Evolutionary conservation across 2,329 filamentous ascomycete genomes (phyloP).

Genomic region (Fusarium denticulatum): DNA sequence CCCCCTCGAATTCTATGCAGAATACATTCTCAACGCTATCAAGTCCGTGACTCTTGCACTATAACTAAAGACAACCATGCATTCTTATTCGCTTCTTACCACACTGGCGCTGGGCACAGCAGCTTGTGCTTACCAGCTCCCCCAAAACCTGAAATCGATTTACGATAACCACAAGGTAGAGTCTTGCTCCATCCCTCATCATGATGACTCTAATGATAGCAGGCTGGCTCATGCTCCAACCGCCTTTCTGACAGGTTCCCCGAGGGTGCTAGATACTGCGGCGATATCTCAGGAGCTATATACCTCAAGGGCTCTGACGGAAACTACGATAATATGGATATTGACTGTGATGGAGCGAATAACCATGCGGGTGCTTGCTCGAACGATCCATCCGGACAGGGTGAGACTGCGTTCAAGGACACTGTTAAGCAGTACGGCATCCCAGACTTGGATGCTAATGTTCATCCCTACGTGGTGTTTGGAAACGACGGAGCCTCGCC

Average conservation of each 20-base stretch:
- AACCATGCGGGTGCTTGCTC: slow-evolving; percentile 50
- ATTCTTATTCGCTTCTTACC: not conserved
- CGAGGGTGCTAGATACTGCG: not conserved
- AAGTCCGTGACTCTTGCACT: not conserved
- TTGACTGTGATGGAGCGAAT: slow-evolving; percentile 63
- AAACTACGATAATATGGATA: slow-evolving; percentile 64
- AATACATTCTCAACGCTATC: not conserved
- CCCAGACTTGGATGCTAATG: slow-evolving; percentile 59
- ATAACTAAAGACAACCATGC: not conserved
- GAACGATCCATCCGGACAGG: slow-evolving; percentile 3
- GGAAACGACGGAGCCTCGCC: slow-evolving; percentile 55
- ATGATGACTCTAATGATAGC: not conserved
- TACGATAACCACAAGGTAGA: not conserved
- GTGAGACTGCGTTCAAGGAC: slow-evolving; percentile 55
- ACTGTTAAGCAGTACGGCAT: slow-evolving; percentile 49
- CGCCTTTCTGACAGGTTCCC: not conserved
- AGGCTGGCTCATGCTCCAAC: not conserved
- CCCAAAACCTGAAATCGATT: not conserved
- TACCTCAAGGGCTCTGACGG: slow-evolving; percentile 56
- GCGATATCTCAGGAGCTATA: not conserved
- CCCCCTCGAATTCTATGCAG: not conserved
- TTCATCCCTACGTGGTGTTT: slow-evolving; percentile 65
- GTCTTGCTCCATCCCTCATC: too few species aligned
- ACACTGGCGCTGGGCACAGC: not conserved
- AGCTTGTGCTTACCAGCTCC: not conserved